Evolutionary conservation across 129 eudicot genomes (phyloP).

Genomic region (Flaveria trinervia): DNA sequence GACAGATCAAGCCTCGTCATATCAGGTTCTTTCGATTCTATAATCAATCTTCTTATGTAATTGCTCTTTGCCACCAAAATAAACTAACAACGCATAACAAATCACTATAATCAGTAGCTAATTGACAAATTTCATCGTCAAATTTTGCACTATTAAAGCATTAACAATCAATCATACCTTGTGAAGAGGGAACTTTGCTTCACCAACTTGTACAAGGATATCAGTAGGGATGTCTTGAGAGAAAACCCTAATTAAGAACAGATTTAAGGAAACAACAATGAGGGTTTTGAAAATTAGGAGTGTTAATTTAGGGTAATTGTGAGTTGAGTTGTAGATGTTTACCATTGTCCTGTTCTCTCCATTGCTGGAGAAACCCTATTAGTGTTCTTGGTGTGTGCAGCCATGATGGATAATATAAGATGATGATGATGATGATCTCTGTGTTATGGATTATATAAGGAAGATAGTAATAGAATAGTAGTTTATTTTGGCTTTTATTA

Average conservation of each 20-base stretch:
- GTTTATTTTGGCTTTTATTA: slow-evolving; percentile 27
- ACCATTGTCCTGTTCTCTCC: slow-evolving; percentile 99
- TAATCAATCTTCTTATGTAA: slow-evolving; percentile 65
- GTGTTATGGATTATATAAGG: slow-evolving; percentile 38
- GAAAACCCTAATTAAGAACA: slow-evolving; percentile 63
- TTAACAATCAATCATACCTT: slow-evolving; percentile 52
- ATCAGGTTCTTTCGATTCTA: slow-evolving; percentile 74
- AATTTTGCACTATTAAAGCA: background rate
- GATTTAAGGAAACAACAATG: slow-evolving; percentile 5
- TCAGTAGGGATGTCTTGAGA: slow-evolving; percentile 93
- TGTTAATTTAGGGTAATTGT: background rate
- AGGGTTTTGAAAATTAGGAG: background rate
- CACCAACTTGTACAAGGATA: slow-evolving; percentile 76
- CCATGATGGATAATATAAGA: slow-evolving; percentile 44
- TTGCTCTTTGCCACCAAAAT: slow-evolving; percentile 98
- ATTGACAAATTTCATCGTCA: slow-evolving; percentile 14
- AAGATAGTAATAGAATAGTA: slow-evolving; percentile 21
- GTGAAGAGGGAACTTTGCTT: slow-evolving; percentile 80
- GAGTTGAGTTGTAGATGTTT: slow-evolving; percentile 19
- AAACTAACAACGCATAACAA: slow-evolving; percentile 42
- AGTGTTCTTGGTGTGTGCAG: slow-evolving; percentile 44
- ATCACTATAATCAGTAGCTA: background rate
- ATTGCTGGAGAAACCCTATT: slow-evolving; percentile 80
- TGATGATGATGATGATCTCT: slow-evolving; percentile 22
- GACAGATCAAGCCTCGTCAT: slow-evolving; percentile 67